phyloP scores from a whole-genome alignment of 1,139 yeast genomes.

The Suhomyces bribrorum region DNA sequence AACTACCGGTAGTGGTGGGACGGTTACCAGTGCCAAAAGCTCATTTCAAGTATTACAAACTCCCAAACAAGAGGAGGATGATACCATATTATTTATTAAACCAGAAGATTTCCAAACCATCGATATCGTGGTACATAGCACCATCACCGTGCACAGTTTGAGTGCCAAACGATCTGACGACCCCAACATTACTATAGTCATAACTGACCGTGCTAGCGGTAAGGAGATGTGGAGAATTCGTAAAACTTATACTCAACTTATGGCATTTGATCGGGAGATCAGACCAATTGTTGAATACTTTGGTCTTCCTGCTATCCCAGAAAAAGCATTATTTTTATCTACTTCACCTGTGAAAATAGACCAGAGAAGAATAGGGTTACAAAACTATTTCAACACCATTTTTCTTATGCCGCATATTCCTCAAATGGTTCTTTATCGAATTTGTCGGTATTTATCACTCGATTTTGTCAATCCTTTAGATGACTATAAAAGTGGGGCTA shows the following conservation, averaged over 20 bases:
- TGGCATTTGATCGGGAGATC: slow-evolving; percentile 56
- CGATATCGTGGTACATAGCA: slow-evolving; percentile 57
- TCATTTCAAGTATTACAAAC: slow-evolving; percentile 30
- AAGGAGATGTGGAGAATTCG: slow-evolving; percentile 74
- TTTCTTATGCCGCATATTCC: slow-evolving; percentile 67
- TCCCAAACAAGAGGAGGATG: slow-evolving; percentile 31
- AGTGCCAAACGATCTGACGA: slow-evolving; percentile 49
- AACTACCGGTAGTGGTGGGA: slow-evolving; percentile 11
- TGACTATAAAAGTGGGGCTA: slow-evolving; percentile 54
- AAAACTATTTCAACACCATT: slow-evolving; percentile 60
- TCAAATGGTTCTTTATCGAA: slow-evolving; percentile 47
- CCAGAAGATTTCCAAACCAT: slow-evolving; percentile 70
- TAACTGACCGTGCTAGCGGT: slow-evolving; percentile 56
- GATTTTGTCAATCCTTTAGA: slow-evolving; percentile 69
- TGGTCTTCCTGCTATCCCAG: slow-evolving; percentile 65
- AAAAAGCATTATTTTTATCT: slow-evolving; percentile 54
- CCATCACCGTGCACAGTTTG: slow-evolving; percentile 45
- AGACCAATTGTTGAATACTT: slow-evolving; percentile 57
- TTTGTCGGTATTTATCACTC: slow-evolving; percentile 68
- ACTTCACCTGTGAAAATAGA: slow-evolving; percentile 70
- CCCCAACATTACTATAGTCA: slow-evolving; percentile 59
- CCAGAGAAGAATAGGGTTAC: slow-evolving; percentile 53
- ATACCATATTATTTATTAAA: slow-evolving; percentile 51
- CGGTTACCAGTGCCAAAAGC: slow-evolving; percentile 9
- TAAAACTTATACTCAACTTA: slow-evolving; percentile 58